phyloP scores from a whole-genome alignment of 2,329 filamentous ascomycete species.

The Cladophialophora exuberans region DNA sequence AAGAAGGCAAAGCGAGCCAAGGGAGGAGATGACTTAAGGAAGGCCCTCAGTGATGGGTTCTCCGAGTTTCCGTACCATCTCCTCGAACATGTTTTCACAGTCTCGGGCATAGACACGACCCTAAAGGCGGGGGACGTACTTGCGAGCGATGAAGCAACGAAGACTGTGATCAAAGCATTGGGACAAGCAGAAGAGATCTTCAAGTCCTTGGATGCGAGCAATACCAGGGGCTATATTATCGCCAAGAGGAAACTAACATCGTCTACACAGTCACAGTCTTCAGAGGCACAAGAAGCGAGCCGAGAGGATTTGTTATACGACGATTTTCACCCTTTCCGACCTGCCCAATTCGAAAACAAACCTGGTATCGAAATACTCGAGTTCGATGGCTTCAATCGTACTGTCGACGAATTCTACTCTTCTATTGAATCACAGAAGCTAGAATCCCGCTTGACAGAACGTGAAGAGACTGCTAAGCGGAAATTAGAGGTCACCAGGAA shows the following conservation, averaged over 20 bases:
- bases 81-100: slow-evolving; percentile 79
- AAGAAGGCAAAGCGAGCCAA: slow-evolving; percentile 77
- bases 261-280: slow-evolving; percentile 37
- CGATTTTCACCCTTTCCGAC: slow-evolving; percentile 92
- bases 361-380: slow-evolving; percentile 69
- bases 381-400: slow-evolving; percentile 85
- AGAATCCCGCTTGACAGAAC: slow-evolving; percentile 78
- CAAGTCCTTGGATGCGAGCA: slow-evolving; percentile 67
- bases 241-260: slow-evolving; percentile 61
- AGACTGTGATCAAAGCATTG: slow-evolving; percentile 69
- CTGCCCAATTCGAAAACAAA: slow-evolving; percentile 74
- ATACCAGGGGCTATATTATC: slow-evolving; percentile 81
- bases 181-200: slow-evolving; percentile 71
- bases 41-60: slow-evolving; percentile 79
- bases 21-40: slow-evolving; percentile 73
- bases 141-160: slow-evolving; percentile 65
- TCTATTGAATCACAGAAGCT: slow-evolving; percentile 93
- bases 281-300: slow-evolving; percentile 41
- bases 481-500: slow-evolving; percentile 83
- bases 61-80: slow-evolving; percentile 87
- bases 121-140: slow-evolving; percentile 71
- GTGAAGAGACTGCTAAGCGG: slow-evolving; percentile 76
- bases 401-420: slow-evolving; percentile 95
- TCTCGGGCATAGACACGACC: slow-evolving; percentile 69
- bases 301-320: slow-evolving; percentile 70